Evolutionary conservation across 192 early-diverging fungal species (phyloP).

Genomic region (Gryganskiella cystojenkinii): DNA sequence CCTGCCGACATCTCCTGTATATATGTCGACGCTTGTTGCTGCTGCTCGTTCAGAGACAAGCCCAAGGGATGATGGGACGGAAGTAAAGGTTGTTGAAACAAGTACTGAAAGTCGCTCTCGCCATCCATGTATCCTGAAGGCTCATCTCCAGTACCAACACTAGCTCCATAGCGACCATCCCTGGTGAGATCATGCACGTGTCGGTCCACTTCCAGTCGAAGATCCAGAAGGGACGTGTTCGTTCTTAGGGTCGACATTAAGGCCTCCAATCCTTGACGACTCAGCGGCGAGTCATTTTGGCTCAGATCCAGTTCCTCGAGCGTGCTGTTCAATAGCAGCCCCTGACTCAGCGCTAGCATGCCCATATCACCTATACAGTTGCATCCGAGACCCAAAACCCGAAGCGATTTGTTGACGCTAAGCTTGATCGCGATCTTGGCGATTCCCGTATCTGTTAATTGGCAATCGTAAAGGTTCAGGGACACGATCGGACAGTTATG

Average conservation of each 20-base stretch:
- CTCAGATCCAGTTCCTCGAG: constrained; percentile 46
- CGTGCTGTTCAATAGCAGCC: constrained; percentile 18
- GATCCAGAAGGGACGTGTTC: constrained; percentile 29
- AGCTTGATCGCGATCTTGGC: constrained; percentile 38
- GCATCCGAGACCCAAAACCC: constrained; percentile 23
- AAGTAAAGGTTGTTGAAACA: too few relatives aligned
- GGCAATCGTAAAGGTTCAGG: constrained; percentile 45
- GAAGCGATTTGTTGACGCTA: constrained; percentile 37
- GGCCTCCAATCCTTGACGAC: constrained; percentile 34
- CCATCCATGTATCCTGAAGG: neutral
- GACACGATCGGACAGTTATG: constrained; percentile 32
- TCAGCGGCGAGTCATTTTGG: constrained; percentile 33
- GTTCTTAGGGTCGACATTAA: constrained; percentile 31
- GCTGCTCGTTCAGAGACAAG: too few relatives aligned
- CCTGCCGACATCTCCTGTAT: too few relatives aligned
- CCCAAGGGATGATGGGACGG: too few relatives aligned
- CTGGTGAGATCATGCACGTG: constrained; percentile 8
- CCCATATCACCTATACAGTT: constrained; percentile 45
- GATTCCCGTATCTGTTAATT: constrained; percentile 41
- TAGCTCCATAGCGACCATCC: neutral
- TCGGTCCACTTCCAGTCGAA: constrained; percentile 22
- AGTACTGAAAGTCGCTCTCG: neutral
- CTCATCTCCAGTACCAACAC: constrained; percentile 1
- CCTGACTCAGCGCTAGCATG: constrained; percentile 31
- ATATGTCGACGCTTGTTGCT: too few relatives aligned